Conservation (phyloP, 768 basidiomycete species). For the Psilocybe cyanescens region DNA sequence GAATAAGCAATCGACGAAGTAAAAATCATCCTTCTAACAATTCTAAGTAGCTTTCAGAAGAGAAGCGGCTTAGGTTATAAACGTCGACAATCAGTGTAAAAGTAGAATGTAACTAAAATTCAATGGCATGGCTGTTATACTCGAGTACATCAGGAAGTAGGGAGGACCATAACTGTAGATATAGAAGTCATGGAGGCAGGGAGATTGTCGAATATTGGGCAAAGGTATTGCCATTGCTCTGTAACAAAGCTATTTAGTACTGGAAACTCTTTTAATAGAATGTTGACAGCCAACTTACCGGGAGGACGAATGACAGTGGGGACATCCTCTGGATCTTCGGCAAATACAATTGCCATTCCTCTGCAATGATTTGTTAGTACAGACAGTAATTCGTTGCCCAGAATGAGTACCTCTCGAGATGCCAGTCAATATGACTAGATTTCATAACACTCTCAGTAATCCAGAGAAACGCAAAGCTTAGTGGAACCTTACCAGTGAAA, state of each 20-base stretch:
- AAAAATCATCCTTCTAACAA: no score
- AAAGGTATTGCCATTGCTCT: slow-evolving; percentile 39
- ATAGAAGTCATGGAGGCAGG: slow-evolving; percentile 1
- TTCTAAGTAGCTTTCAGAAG: no score
- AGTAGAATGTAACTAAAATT: no score
- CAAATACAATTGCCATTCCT: slow-evolving; percentile 46
- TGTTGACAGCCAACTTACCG: slow-evolving; percentile 6
- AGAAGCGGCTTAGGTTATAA: no score
- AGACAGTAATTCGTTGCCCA: not conserved
- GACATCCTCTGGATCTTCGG: slow-evolving; percentile 30
- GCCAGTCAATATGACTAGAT: slow-evolving; percentile 54
- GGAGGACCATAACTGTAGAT: not conserved
- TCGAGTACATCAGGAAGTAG: no score
- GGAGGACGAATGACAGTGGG: slow-evolving; percentile 5
- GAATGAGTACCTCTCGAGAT: slow-evolving; percentile 38
- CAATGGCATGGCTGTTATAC: no score
- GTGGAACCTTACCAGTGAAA: slow-evolving; percentile 45
- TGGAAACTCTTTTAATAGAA: not conserved
- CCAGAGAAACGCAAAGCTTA: not conserved
- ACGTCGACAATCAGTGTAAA: no score
- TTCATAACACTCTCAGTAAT: not conserved
- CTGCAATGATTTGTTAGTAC: slow-evolving; percentile 6
- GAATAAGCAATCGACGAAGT: no score
- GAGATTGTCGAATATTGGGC: slow-evolving; percentile 36
- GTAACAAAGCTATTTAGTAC: not conserved